Conservation (phyloP, 2,329 filamentous ascomycete genomes). For the Aspergillus candidus region DNA sequence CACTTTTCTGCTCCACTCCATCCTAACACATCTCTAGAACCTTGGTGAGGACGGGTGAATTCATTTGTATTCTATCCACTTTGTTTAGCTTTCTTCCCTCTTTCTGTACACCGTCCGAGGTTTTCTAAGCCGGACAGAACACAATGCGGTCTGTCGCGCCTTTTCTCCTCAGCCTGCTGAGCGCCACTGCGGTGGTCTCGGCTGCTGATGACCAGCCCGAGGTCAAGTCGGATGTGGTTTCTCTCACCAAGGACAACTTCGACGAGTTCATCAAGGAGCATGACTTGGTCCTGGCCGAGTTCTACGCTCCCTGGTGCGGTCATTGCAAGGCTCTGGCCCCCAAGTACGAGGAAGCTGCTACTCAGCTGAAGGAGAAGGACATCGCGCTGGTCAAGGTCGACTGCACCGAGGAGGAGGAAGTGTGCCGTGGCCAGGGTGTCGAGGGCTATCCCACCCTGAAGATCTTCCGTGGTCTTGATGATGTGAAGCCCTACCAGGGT, state of each 20-base stretch:
- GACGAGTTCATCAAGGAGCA: conserved; percentile 78
- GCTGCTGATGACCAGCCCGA: conserved; percentile 27
- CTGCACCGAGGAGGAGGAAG: conserved; percentile 88
- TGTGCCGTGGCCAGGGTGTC: conserved; percentile 84
- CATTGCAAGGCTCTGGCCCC: conserved; percentile 93
- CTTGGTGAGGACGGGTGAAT: too few species aligned
- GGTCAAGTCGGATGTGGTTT: conserved; percentile 66
- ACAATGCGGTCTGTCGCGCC: conserved; percentile 37
- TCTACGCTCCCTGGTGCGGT: conserved; percentile 95
- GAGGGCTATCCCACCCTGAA: conserved; percentile 98
- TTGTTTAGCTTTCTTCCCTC: not conserved
- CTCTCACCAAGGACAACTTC: conserved; percentile 82
- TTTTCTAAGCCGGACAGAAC: conserved; percentile 6
- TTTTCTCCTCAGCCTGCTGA: conserved; percentile 36
- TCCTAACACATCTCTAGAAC: not conserved
- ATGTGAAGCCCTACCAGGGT: conserved; percentile 75
- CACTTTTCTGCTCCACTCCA: not conserved
- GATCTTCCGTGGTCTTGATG: conserved; percentile 89
- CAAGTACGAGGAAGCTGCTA: conserved; percentile 46
- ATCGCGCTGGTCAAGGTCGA: conserved; percentile 54
- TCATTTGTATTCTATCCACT: not conserved
- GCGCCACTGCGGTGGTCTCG: conserved; percentile 30
- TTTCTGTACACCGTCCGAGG: not conserved
- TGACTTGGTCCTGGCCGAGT: conserved; percentile 88
- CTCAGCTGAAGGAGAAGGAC: conserved; percentile 44